A percentile compares a stretch with the other conserved stretches of the same genome.
phyloP scores from a whole-genome alignment of 202 grass and related monocot genomes.

The Setaria viridis region DNA sequence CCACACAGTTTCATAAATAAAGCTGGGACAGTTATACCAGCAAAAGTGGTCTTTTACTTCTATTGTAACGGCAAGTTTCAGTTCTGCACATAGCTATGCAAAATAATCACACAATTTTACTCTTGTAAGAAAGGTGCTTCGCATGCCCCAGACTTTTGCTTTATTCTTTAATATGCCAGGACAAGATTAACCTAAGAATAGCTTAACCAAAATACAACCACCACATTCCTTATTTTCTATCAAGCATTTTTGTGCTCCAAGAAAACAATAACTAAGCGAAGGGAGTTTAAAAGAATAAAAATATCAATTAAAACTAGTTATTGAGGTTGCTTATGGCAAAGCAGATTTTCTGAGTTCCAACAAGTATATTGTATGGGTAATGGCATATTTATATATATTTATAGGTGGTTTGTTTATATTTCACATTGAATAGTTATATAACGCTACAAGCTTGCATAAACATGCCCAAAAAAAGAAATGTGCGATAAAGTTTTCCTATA shows the following conservation, averaged over 20 bases:
- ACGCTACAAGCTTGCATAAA: slow-evolving; percentile 5
- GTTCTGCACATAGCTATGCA: neutral
- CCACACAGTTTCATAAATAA: neutral
- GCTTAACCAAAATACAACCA: neutral
- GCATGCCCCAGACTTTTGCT: neutral
- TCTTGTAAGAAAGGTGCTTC: neutral
- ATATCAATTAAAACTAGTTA: neutral
- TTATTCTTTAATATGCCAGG: neutral
- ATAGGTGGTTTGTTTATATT: slow-evolving; percentile 16
- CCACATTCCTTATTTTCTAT: neutral
- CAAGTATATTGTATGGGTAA: slow-evolving; percentile 15
- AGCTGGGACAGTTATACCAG: neutral
- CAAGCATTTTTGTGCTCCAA: neutral
- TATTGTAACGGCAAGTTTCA: neutral
- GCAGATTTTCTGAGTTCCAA: slow-evolving; percentile 21
- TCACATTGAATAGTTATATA: neutral
- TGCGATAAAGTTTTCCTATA: neutral
- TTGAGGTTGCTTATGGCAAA: neutral
- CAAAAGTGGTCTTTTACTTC: neutral
- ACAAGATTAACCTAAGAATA: slow-evolving; percentile 4
- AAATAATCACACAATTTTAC: neutral
- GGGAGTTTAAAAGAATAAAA: neutral
- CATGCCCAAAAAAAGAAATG: neutral
- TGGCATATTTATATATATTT: neutral
- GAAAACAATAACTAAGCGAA: neutral